phyloP scores from a whole-genome alignment of 306 rosid genomes.

The Lupinus albus region DNA sequence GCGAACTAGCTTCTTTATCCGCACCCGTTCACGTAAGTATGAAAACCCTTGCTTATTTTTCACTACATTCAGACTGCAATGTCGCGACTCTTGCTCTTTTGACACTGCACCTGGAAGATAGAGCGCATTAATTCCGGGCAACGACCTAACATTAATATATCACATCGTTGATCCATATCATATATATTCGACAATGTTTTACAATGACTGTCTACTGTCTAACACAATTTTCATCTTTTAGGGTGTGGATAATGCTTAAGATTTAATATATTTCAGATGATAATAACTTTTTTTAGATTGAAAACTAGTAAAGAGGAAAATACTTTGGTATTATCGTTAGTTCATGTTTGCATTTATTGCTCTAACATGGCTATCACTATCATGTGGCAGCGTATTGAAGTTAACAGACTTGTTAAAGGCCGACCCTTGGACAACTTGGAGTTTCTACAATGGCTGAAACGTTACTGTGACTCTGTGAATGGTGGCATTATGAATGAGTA shows the following conservation, averaged over 20 bases:
- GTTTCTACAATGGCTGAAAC: conserved; percentile 96
- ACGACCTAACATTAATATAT: too few relatives aligned
- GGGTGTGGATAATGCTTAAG: conserved; percentile 12
- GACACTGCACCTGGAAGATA: too few relatives aligned
- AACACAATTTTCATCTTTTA: conserved; percentile 25
- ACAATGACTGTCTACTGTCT: too few relatives aligned
- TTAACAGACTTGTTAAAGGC: conserved; percentile 94
- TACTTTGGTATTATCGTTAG: conserved; percentile 5
- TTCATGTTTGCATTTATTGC: conserved; percentile 26
- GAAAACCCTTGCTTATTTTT: too few relatives aligned
- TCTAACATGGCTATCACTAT: conserved; percentile 22
- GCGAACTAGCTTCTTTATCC: too few relatives aligned
- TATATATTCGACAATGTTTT: too few relatives aligned
- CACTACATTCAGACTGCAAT: too few relatives aligned
- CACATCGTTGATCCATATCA: too few relatives aligned
- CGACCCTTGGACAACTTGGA: conserved; percentile 96
- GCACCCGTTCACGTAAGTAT: too few relatives aligned
- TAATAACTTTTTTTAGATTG: not conserved
- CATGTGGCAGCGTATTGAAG: conserved; percentile 80
- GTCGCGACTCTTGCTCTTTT: too few relatives aligned
- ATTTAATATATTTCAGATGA: conserved; percentile 23
- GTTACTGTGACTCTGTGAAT: conserved; percentile 87
- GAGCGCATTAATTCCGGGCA: too few relatives aligned
- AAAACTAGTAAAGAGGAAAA: conserved; percentile 11
- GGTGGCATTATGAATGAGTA: conserved; percentile 91